phyloP scores from a whole-genome alignment of 2,329 filamentous ascomycete species.

The Fusarium udum region DNA sequence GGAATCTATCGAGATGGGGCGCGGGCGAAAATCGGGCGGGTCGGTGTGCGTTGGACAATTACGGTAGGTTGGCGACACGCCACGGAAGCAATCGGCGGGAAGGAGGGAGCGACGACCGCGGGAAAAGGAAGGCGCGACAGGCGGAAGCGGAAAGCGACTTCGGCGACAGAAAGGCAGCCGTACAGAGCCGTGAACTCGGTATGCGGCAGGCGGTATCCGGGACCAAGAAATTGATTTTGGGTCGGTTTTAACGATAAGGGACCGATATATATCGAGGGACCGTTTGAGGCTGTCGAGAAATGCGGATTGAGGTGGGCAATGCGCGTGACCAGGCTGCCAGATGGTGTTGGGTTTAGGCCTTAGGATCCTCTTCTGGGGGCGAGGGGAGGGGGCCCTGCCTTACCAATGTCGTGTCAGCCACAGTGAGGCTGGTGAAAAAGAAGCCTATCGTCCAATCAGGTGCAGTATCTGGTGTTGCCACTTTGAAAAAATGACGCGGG shows the following conservation, averaged over 20 bases:
- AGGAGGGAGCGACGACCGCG: constrained; percentile 34
- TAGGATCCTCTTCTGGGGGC: constrained; percentile 29
- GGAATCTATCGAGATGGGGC: constrained; percentile 18
- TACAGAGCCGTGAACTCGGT: constrained; percentile 19
- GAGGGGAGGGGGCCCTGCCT: constrained; percentile 33
- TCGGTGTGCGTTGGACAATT: constrained; percentile 33
- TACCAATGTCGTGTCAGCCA: constrained; percentile 36
- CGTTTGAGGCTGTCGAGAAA: constrained; percentile 47
- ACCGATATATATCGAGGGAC: constrained; percentile 38
- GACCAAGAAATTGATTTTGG: constrained; percentile 22
- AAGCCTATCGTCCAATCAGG: constrained; percentile 28
- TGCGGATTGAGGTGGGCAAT: constrained; percentile 49
- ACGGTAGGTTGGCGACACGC: constrained; percentile 37
- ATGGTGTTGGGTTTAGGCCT: constrained; percentile 46
- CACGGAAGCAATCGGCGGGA: constrained; percentile 36
- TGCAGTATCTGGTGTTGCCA: constrained; percentile 19
- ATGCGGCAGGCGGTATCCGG: constrained; percentile 23
- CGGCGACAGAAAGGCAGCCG: constrained; percentile 19
- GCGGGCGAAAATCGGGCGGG: constrained; percentile 30
- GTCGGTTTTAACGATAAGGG: constrained; percentile 30
- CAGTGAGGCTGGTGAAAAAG: constrained; percentile 38
- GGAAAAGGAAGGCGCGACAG: constrained; percentile 34
- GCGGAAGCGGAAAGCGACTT: constrained; percentile 20
- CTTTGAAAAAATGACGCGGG: constrained; percentile 33
- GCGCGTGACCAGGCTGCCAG: constrained; percentile 51